Evolutionary conservation across 2,329 filamentous ascomycete species (phyloP).

Genomic region (Dactylellina leptospora): DNA sequence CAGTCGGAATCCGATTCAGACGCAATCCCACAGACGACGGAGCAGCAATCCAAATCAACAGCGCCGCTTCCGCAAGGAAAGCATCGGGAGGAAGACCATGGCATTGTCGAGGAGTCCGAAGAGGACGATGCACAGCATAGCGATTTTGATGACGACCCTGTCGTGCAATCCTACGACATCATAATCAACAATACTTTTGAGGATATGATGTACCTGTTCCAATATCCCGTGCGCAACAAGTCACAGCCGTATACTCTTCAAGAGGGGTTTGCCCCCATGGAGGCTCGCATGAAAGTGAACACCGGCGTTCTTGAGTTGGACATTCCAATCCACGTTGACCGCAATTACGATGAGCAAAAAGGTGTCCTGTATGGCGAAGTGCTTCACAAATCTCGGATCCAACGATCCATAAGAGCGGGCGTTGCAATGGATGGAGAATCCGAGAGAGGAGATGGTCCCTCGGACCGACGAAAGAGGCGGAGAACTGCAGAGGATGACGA

Average conservation of each 20-base stretch:
- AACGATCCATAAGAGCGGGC: slow-evolving; percentile 57
- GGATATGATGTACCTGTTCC: slow-evolving; percentile 79
- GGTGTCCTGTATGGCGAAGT: slow-evolving; percentile 84
- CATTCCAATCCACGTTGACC: slow-evolving; percentile 77
- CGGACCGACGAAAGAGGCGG: slow-evolving; percentile 57
- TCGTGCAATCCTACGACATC: slow-evolving; percentile 80
- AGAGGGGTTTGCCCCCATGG: slow-evolving; percentile 69
- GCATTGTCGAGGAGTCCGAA: slow-evolving; percentile 22
- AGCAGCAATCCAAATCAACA: background rate
- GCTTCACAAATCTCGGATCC: slow-evolving; percentile 67
- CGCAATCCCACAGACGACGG: background rate
- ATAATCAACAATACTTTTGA: slow-evolving; percentile 80
- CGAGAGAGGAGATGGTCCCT: slow-evolving; percentile 58
- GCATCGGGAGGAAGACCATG: background rate
- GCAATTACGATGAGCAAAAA: slow-evolving; percentile 83
- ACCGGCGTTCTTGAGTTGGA: slow-evolving; percentile 91
- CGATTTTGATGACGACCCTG: slow-evolving; percentile 69
- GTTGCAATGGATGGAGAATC: slow-evolving; percentile 58
- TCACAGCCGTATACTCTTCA: slow-evolving; percentile 70
- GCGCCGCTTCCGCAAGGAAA: background rate
- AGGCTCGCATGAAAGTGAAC: slow-evolving; percentile 81
- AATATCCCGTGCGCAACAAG: slow-evolving; percentile 81
- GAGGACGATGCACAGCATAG: slow-evolving; percentile 35
- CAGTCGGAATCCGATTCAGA: slow-evolving; percentile 43
- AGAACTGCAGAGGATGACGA: slow-evolving; percentile 62